Base-by-base conservation (phyloP, 306 rosid species). In the Quercus wislizeni region DNA sequence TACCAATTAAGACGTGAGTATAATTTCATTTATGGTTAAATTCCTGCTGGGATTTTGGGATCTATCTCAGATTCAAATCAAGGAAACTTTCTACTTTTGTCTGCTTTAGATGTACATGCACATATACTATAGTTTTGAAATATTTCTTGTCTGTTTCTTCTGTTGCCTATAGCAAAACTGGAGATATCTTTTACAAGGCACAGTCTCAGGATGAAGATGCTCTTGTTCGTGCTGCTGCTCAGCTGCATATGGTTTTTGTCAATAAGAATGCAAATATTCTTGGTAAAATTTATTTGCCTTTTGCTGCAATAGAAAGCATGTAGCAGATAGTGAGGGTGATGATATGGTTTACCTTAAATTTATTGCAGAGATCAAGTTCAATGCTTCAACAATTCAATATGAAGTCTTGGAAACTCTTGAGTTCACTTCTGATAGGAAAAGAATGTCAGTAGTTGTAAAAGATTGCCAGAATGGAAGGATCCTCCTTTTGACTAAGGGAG, bases 191-290 rank as follows among this genome's bases (percentile, higher is more conserved):
- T 85, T 95, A 90, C 87, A 95, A 93, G 88, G 98, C 99, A 55
- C 99, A 95, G 81, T 95, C 99, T 79, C 98, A 95, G 89, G 99
- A 95, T 85, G 99, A 95, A 87, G 98, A 95, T 85, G 99, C 99
- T 74, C 97, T 95, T 79, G 99, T 95, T 70, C 91, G 79, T 8
- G 98, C 99, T 84, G 98, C 99, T 75, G 90, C 96, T 79, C 83
- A 59, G 78, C 78, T 95, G 87, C 94, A 93, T 83, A 90, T 95
- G 98, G 87, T 93, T 86, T 93, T 91, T 84, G 83, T 81, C 87
- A 93, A 86, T 78, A 95, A 85, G 87, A 91, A 35, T 74, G 91
- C 89, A 73, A 88, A 88, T 79, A 76, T 82, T 83, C 93, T 91
- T 46, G 99, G 99, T 95, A 86, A 49, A 49, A 59, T 38, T 74